These are phyloP conservation scores for Clavulina sp. DNA, from an alignment of 768 basidiomycete genomes.

Conservation along the genomic window DNA sequence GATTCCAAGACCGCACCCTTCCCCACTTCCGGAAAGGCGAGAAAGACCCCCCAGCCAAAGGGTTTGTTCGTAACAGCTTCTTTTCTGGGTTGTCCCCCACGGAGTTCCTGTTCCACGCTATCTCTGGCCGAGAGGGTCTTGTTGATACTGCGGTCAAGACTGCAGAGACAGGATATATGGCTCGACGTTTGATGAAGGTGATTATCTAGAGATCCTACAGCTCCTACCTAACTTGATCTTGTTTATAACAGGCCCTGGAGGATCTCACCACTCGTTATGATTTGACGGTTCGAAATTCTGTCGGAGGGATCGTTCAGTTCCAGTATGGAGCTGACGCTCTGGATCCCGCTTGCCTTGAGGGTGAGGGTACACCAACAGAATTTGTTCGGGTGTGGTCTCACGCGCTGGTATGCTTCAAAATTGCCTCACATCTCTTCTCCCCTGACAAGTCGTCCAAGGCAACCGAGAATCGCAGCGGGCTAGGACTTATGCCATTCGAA, in stretches of 20 bases:
- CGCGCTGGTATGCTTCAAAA: conserved; percentile 34
- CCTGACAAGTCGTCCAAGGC: conserved; percentile 28
- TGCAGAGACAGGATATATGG: conserved; percentile 99
- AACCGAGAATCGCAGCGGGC: conserved; percentile 37
- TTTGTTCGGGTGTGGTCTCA: conserved; percentile 77
- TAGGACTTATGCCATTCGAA: conserved; percentile 71
- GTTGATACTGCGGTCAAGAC: conserved; percentile 99
- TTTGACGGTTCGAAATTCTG: conserved; percentile 83
- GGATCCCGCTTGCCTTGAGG: conserved; percentile 91
- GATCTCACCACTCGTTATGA: conserved; percentile 96
- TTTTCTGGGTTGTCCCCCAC: conserved; percentile 81
- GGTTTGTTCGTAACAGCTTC: conserved; percentile 96
- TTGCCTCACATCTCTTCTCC: not conserved
- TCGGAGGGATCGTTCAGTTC: conserved; percentile 93
- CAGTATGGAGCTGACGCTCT: conserved; percentile 92
- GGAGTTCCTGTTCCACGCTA: conserved; percentile 97
- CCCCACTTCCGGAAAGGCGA: conserved; percentile 98
- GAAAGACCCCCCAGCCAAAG: conserved; percentile 83
- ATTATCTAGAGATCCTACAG: not conserved
- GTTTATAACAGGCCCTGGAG: conserved; percentile 48
- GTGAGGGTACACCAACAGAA: conserved; percentile 86
- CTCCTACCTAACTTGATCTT: not conserved
- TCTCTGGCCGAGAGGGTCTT: conserved; percentile 93
- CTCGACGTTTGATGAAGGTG: conserved; percentile 88
- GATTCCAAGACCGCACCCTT: conserved; percentile 97